Percentiles rank a stretch among this genome's conserved stretches.
phyloP scores from a whole-genome alignment of 495 filamentous ascomycete species.

The Xylaria venustula region DNA sequence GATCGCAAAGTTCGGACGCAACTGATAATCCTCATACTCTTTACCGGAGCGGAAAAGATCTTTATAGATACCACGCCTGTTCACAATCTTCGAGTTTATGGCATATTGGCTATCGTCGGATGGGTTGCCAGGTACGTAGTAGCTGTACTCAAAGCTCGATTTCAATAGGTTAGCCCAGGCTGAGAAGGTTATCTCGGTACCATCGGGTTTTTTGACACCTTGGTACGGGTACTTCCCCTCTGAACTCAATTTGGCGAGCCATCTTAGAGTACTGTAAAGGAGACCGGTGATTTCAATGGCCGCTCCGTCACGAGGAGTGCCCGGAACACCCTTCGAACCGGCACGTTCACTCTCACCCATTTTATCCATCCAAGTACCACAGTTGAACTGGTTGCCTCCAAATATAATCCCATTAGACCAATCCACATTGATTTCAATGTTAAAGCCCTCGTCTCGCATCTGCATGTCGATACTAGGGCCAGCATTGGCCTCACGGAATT shows the following conservation, averaged over 20 bases:
- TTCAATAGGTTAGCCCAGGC: slow-evolving; percentile 84
- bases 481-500: slow-evolving; percentile 92
- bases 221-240: slow-evolving; percentile 66
- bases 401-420: slow-evolving; percentile 93
- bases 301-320: slow-evolving; percentile 92
- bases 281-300: slow-evolving; percentile 93
- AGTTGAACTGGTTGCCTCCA: slow-evolving; percentile 91
- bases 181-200: slow-evolving; percentile 63
- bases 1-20: slow-evolving; percentile 91
- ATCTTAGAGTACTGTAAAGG: slow-evolving; percentile 81
- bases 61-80: slow-evolving; percentile 95
- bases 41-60: slow-evolving; percentile 90
- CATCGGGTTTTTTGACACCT: slow-evolving; percentile 64
- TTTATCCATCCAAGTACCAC: slow-evolving; percentile 99
- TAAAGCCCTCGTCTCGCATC: slow-evolving; percentile 90
- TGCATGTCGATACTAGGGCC: slow-evolving; percentile 83
- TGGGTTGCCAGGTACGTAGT: slow-evolving; percentile 71
- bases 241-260: slow-evolving; percentile 67
- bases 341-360: slow-evolving; percentile 98
- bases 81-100: slow-evolving; percentile 73
- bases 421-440: slow-evolving; percentile 85
- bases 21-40: slow-evolving; percentile 96
- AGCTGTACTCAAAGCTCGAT: slow-evolving; percentile 83
- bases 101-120: slow-evolving; percentile 73
- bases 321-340: slow-evolving; percentile 89